These are phyloP conservation scores for Camptophora hylomeconis DNA, from an alignment of 2,329 filamentous ascomycete species.

Conservation along the genomic window DNA sequence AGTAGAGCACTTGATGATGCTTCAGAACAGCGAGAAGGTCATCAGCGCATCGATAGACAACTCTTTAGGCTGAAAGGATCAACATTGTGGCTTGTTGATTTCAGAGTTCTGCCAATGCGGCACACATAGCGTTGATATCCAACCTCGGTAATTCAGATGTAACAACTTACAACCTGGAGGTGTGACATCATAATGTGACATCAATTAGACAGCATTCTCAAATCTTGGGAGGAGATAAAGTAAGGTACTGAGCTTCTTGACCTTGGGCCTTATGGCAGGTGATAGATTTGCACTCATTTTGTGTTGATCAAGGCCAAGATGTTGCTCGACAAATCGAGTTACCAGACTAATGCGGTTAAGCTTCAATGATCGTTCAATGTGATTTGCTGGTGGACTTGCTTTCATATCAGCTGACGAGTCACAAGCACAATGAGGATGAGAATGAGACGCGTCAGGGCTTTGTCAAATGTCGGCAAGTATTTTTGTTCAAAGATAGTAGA, in stretches of 20 bases:
- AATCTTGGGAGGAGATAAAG: too few species aligned
- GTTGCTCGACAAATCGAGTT: slow-evolving; percentile 1
- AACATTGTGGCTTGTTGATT: too few species aligned
- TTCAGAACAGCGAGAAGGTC: not conserved
- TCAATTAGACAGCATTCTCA: too few species aligned
- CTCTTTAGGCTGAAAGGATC: too few species aligned
- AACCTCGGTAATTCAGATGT: too few species aligned
- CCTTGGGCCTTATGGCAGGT: too few species aligned
- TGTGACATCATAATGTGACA: not conserved
- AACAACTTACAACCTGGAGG: slow-evolving; percentile 3
- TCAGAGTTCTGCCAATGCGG: too few species aligned
- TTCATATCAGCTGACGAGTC: not conserved
- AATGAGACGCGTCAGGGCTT: not conserved
- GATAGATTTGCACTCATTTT: too few species aligned
- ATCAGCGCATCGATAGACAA: not conserved
- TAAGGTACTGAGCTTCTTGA: too few species aligned
- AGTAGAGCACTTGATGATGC: not conserved
- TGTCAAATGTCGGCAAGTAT: not conserved
- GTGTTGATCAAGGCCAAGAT: too few species aligned
- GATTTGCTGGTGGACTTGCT: slow-evolving; percentile 1
- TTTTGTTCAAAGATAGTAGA: not conserved
- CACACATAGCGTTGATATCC: too few species aligned
- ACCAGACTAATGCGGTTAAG: slow-evolving; percentile 6
- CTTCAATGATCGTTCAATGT: slow-evolving; percentile 5
- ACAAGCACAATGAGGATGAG: not conserved